Conservation (phyloP, 441 rosid genomes). For the Jatropha multifida region DNA sequence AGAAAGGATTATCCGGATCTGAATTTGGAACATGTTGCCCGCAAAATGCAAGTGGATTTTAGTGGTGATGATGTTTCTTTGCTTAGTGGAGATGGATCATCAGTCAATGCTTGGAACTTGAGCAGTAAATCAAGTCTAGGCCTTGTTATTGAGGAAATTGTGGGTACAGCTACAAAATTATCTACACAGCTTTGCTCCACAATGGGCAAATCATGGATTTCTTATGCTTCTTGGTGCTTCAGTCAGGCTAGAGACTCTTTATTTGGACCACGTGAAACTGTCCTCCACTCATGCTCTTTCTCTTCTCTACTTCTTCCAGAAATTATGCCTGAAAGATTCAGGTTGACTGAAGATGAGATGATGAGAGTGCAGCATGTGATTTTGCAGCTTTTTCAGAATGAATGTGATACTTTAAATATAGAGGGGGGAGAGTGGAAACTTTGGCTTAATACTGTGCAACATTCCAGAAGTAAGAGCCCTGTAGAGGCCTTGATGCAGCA, state of each 20-base stretch:
- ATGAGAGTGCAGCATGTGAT: slow-evolving; percentile 50
- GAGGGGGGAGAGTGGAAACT: slow-evolving; percentile 36
- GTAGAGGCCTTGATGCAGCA: slow-evolving; percentile 53
- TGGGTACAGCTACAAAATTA: slow-evolving; percentile 75
- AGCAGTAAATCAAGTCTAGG: slow-evolving; percentile 39
- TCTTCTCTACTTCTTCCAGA: slow-evolving; percentile 67
- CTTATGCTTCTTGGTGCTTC: slow-evolving; percentile 97
- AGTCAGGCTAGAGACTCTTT: slow-evolving; percentile 71
- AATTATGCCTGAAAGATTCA: slow-evolving; percentile 64
- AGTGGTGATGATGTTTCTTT: slow-evolving; percentile 39
- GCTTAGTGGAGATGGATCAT: slow-evolving; percentile 28
- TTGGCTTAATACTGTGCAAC: slow-evolving; percentile 37
- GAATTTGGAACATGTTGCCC: slow-evolving; percentile 51
- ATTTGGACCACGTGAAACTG: slow-evolving; percentile 39
- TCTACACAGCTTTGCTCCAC: slow-evolving; percentile 87
- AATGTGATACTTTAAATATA: slow-evolving; percentile 33
- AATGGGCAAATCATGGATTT: slow-evolving; percentile 98
- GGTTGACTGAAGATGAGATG: slow-evolving; percentile 72
- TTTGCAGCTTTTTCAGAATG: slow-evolving; percentile 44
- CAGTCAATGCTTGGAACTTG: slow-evolving; percentile 37
- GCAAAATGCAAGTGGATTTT: slow-evolving; percentile 57
- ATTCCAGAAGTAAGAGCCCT: slow-evolving; percentile 36
- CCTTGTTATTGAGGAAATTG: slow-evolving; percentile 64
- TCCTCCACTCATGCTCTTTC: slow-evolving; percentile 52
- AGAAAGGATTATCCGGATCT: slow-evolving; percentile 51